A percentile compares a stretch with the other conserved stretches of the same genome.
Evolutionary conservation across 768 basidiomycete species (phyloP).

Genomic region (Trametes elegans): DNA sequence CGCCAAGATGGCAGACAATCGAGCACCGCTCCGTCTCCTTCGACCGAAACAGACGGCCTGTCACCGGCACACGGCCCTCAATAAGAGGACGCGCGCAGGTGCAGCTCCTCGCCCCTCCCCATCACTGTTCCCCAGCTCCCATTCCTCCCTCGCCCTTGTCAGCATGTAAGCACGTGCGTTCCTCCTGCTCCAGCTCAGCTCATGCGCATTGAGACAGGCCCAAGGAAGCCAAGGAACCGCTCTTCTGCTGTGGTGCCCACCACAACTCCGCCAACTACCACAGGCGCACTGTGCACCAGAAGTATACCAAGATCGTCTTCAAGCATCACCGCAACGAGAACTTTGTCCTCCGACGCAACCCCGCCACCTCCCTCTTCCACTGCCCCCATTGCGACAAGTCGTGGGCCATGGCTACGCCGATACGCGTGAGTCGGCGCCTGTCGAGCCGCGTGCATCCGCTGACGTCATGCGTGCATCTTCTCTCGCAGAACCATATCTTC

Average conservation of each 20-base stretch:
- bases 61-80: no score
- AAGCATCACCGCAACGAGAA: not conserved
- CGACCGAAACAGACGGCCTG: no score
- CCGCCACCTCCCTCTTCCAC: conserved; percentile 13
- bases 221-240: not conserved
- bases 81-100: no score
- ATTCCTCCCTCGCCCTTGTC: not conserved
- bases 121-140: no score
- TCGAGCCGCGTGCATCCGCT: not conserved
- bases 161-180: not conserved
- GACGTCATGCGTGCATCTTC: not conserved
- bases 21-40: no score
- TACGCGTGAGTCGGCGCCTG: conserved; percentile 6
- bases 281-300: conserved; percentile 11
- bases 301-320: conserved; percentile 9
- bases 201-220: not conserved
- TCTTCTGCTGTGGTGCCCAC: conserved; percentile 12
- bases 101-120: no score
- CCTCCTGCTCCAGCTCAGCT: not conserved
- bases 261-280: conserved; percentile 11
- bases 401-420: conserved; percentile 5
- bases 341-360: conserved; percentile 4
- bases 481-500: conserved; percentile 3
- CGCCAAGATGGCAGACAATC: no score
- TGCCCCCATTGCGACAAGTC: conserved; percentile 11